Conservation (phyloP, 2,329 filamentous ascomycete genomes). For the Trichoderma guizhouense region DNA sequence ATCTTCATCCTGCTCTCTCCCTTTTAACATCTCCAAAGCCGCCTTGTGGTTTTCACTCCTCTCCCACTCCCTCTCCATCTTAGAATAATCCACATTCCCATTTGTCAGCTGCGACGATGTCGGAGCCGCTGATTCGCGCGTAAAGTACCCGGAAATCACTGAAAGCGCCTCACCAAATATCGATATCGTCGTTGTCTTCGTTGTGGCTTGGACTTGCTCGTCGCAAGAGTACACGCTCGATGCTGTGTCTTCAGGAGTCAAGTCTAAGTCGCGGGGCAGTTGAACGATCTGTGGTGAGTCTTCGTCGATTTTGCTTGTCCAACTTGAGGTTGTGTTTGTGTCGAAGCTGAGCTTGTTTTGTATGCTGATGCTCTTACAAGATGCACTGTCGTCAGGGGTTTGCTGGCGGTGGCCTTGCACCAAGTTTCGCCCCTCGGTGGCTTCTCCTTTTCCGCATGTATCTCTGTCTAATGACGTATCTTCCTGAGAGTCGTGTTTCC, state of each 20-base stretch:
- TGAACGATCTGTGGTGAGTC: background rate
- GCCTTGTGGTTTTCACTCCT: background rate
- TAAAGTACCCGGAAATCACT: background rate
- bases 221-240: slow-evolving; percentile 3
- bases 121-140: background rate
- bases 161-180: background rate
- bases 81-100: background rate
- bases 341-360: background rate
- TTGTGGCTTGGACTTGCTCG: background rate
- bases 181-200: background rate
- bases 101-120: background rate
- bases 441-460: background rate
- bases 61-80: background rate
- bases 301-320: background rate
- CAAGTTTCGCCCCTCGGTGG: background rate
- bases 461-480: background rate
- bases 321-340: background rate
- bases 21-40: slow-evolving; percentile 1
- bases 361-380: background rate
- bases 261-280: background rate
- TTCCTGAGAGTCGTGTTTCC: background rate
- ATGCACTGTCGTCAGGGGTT: background rate
- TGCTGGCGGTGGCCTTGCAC: background rate
- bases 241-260: background rate
- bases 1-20: background rate